Evolutionary conservation across 2,329 filamentous ascomycete genomes (phyloP).

Genomic region (Drechslerella coelobrocha): DNA sequence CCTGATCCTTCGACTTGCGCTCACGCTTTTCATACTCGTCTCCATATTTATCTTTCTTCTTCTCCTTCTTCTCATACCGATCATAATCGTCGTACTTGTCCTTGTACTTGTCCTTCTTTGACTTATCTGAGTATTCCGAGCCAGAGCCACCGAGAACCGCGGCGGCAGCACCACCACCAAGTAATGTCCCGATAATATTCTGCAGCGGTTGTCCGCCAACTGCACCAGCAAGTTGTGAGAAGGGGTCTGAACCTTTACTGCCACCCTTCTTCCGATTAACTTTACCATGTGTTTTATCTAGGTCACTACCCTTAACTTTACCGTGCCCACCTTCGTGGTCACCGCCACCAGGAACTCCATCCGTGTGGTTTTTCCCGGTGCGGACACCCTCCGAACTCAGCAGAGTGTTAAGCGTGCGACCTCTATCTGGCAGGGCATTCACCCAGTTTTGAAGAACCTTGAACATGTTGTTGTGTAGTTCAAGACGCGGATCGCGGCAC

Average conservation of each 20-base stretch:
- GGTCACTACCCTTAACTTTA: slow-evolving; percentile 53
- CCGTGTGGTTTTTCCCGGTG: slow-evolving; percentile 77
- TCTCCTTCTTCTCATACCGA: slow-evolving; percentile 20
- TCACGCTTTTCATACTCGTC: slow-evolving; percentile 40
- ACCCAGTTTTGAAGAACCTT: slow-evolving; percentile 71
- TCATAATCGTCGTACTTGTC: slow-evolving; percentile 46
- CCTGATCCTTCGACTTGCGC: slow-evolving; percentile 47
- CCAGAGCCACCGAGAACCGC: slow-evolving; percentile 18
- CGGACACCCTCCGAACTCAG: slow-evolving; percentile 84
- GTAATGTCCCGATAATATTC: slow-evolving; percentile 51
- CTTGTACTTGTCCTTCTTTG: slow-evolving; percentile 45
- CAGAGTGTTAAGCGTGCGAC: slow-evolving; percentile 72
- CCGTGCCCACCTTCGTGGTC: slow-evolving; percentile 53
- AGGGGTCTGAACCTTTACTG: slow-evolving; percentile 48
- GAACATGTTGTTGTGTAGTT: slow-evolving; percentile 73
- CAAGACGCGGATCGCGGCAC: slow-evolving; percentile 67
- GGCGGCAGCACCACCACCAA: slow-evolving; percentile 43
- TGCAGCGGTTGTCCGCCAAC: slow-evolving; percentile 50
- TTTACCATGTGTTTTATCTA: slow-evolving; percentile 51
- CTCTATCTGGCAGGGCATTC: slow-evolving; percentile 71
- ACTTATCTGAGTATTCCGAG: slow-evolving; percentile 16
- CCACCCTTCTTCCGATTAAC: slow-evolving; percentile 54
- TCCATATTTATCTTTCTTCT: slow-evolving; percentile 47
- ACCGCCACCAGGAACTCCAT: slow-evolving; percentile 53
- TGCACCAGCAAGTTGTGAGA: slow-evolving; percentile 48